Base-by-base conservation (phyloP, 805 yeast genomes). In the Ogataea degrootiae region DNA sequence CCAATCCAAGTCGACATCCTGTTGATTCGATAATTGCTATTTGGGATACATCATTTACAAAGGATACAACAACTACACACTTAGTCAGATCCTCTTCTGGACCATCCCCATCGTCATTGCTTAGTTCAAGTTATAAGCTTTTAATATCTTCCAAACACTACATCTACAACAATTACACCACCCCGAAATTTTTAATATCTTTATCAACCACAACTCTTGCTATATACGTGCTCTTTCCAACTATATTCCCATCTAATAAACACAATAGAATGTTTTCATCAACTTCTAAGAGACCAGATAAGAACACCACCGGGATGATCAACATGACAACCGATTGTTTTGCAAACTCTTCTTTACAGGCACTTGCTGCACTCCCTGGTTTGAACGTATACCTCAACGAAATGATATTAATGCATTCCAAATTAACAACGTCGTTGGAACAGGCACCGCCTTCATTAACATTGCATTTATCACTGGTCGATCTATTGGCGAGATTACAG, bases 311-410 rank as follows among this genome's bases (percentile, higher is more conserved):
- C 0, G 97, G 97, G 3, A 70, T 92, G 40, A 74, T 83, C 55
- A 94, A 92, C 64, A 73, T 83, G 53, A 77, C 91, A 50, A 87
- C 88, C 54, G 97, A 90, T 63, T 92, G 99, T 65, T 92, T 88
- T 69, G 96, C 96, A 51, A 92, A 94, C 60, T 79, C 95, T 7
- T 82, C 91, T 1, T 60, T 94, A 17, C 99, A 92, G 63, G 94
- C 91, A 0, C 73, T 86, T 46, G 77, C 83, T 16, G 68, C 89
- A 0, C 61, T 84, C 16, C 83, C 87, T 0, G 75, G 76, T 0
- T 59, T 87, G 42, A 78, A 83, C 35, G 69, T 66, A 4, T 86
- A 87, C 56, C 62, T 86, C 50, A 81, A 72, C 48, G 57, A 61
- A 31, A 63, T 76, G 46, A 63, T 71, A 36, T 54, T 57, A 12